Percentiles rank a stretch among this genome's conserved stretches.
Evolutionary conservation across 371 early-diverging fungal species (phyloP).

Genomic region (Fennellomyces sp.): DNA sequence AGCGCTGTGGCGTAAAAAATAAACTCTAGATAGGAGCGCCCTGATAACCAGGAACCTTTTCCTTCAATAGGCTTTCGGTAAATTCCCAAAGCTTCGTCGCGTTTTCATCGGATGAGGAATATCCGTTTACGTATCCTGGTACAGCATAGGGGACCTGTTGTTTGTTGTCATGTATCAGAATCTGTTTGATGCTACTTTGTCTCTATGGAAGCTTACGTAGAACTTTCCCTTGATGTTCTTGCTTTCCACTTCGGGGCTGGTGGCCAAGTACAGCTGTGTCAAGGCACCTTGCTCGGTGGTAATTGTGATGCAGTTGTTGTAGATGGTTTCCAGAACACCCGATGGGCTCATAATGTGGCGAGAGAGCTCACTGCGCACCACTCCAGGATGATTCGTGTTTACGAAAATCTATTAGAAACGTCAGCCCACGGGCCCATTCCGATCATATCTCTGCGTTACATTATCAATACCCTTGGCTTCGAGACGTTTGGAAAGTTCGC

Average conservation of each 20-base stretch:
- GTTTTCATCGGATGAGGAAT: conserved; percentile 20
- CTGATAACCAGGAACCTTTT: conserved; percentile 36
- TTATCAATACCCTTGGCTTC: conserved; percentile 33
- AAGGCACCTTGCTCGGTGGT: conserved; percentile 58
- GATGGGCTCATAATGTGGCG: not conserved
- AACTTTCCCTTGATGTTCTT: conserved; percentile 54
- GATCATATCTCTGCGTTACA: too few species aligned
- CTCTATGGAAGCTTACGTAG: conserved; percentile 42
- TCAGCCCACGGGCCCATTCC: too few species aligned
- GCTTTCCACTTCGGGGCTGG: conserved; percentile 64
- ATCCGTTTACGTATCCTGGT: conserved; percentile 13
- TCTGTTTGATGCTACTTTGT: too few species aligned
- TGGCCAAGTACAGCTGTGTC: conserved; percentile 65
- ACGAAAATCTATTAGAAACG: not conserved
- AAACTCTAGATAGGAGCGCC: conserved; percentile 14
- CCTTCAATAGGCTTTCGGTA: conserved; percentile 39
- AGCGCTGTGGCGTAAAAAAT: too few species aligned
- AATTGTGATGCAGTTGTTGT: too few species aligned
- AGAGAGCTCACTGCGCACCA: not conserved
- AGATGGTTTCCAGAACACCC: not conserved
- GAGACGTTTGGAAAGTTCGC: conserved; percentile 39
- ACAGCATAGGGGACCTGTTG: conserved; percentile 21
- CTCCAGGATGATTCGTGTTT: not conserved
- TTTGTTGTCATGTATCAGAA: too few species aligned
- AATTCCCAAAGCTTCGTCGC: conserved; percentile 39